Conservation (phyloP, 2,329 filamentous ascomycete genomes). For the Lasiodiplodia gonubiensis region DNA sequence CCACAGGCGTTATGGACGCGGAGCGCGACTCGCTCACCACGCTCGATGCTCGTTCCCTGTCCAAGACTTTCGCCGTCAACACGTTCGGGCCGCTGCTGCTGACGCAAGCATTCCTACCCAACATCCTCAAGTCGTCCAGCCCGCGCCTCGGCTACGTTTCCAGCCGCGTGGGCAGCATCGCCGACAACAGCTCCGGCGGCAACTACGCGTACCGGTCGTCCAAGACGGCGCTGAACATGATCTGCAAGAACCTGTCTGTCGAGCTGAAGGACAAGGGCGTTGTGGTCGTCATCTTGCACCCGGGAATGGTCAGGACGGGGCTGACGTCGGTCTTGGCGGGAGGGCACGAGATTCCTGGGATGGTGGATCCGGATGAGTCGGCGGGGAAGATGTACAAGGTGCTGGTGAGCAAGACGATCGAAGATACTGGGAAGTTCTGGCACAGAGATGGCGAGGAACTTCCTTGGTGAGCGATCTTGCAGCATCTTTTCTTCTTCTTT, state of each 20-base stretch:
- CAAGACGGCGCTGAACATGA: conserved; percentile 53
- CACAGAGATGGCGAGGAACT: conserved; percentile 53
- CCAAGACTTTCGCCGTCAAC: conserved; percentile 51
- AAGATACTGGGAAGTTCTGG: conserved; percentile 52
- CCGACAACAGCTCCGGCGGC: conserved; percentile 51
- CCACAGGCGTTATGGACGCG: conserved; percentile 42
- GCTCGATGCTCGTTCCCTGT: conserved; percentile 39
- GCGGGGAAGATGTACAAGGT: conserved; percentile 52
- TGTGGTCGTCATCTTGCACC: conserved; percentile 51
- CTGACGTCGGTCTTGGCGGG: conserved; percentile 31
- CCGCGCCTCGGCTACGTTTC: conserved; percentile 51
- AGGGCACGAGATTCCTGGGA: conserved; percentile 36
- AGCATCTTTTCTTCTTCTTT: neutral
- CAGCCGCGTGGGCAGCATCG: conserved; percentile 51
- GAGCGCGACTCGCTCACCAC: conserved; percentile 44
- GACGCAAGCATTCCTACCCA: conserved; percentile 52
- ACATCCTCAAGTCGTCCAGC: conserved; percentile 40
- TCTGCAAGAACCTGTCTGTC: conserved; percentile 52
- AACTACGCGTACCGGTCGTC: conserved; percentile 52
- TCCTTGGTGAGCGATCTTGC: conserved; percentile 47
- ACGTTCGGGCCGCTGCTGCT: conserved; percentile 53
- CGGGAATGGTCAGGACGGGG: conserved; percentile 50
- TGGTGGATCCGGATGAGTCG: conserved; percentile 54
- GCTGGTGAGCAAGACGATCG: conserved; percentile 46
- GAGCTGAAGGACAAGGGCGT: conserved; percentile 50